Base-by-base conservation (phyloP, 257 asterid genomes). In the Mentha longifolia region DNA sequence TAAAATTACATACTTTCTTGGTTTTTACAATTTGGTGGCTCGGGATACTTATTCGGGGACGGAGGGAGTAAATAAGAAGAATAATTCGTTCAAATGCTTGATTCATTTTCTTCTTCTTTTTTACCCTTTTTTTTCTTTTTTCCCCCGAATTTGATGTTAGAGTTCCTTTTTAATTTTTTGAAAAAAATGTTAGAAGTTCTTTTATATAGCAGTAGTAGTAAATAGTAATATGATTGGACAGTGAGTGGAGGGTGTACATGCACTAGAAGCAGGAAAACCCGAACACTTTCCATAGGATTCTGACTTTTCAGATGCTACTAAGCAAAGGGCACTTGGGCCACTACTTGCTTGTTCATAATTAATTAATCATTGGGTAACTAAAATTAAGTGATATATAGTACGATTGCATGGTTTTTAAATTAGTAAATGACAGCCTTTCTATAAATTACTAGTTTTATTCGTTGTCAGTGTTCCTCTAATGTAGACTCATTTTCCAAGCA, bases 281-380 rank as follows among this genome's bases (percentile, higher is more conserved):
- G 15, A 14, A 20, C 19, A 19, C 30, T 46, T 28, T 15, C 30
- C 71, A 76, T 78, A 22, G 88, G 88, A 83, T 76, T 78, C 85
- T 78, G 78, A 65, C 65, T 75, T 41, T 60, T 37, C 52, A 60
- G 74, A 82, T 77, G 75, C 73, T 25, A 33, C 20, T 13, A 28
- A 57, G 15, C 41, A 14, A 54, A 15, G n/a, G n/a, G 61, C 35
- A 55, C 54, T 54, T 33, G 51, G 56, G 71, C 58, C 64, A 45
- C 54, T 42, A 75, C 75, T 74, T 46, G 70, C 75, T 74, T 46
- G 70, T 71, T 81, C 70, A 71, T 61, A 35, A 70, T 69, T 74
- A 61, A 65, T 78, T 80, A 83, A 80, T 83, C 77, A 83, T 78
- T 80, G 75, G 59, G 61, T 7, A 42, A 70, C 74, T 56, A 72